Evolutionary conservation across 768 basidiomycete genomes (phyloP).

Genomic region (Tulasnella sp.): DNA sequence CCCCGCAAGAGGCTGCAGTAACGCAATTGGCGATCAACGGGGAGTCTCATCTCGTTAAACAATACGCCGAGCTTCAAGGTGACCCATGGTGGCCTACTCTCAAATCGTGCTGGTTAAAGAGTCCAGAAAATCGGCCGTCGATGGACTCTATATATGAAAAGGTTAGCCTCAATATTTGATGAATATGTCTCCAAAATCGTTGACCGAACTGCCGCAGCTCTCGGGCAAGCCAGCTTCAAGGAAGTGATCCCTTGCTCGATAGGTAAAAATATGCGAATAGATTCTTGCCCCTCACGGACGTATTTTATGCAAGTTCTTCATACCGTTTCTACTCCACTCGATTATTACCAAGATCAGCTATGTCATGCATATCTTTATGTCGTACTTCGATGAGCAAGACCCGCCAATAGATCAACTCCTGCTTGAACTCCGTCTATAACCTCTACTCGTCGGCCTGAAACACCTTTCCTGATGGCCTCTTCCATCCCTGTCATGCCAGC

Average conservation of each 20-base stretch:
- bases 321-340: background rate
- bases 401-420: constrained; percentile 38
- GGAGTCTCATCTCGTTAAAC: background rate
- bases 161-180: background rate
- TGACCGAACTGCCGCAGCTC: background rate
- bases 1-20: background rate
- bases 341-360: background rate
- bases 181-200: background rate
- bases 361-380: background rate
- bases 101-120: background rate
- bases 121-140: background rate
- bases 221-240: background rate
- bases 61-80: background rate
- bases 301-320: background rate
- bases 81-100: background rate
- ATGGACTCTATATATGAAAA: background rate
- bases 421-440: constrained; percentile 43
- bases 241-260: background rate
- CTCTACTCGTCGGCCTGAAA: constrained; percentile 35
- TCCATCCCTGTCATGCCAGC: constrained; percentile 45
- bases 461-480: constrained; percentile 36
- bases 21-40: background rate
- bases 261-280: background rate
- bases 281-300: background rate
- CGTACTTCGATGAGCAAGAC: background rate